Evolutionary conservation across 2,329 filamentous ascomycete genomes (phyloP).

Genomic region (Ilyonectria robusta): DNA sequence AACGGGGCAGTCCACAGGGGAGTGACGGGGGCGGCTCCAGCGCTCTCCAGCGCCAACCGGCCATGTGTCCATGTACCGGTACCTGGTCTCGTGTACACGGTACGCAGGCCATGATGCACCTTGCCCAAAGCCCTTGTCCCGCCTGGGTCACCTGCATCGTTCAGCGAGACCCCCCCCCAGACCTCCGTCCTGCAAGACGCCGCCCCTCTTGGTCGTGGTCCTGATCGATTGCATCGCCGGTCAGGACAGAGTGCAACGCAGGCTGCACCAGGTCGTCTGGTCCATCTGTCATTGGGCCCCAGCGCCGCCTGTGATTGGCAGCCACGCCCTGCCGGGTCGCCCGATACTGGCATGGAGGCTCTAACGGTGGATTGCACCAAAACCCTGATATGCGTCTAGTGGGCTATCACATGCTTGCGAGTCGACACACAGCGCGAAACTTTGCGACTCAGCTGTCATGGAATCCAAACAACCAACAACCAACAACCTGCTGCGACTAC

Average conservation of each 20-base stretch:
- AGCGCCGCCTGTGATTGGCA: conserved; percentile 11
- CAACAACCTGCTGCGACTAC: neutral
- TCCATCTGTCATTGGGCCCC: conserved; percentile 14
- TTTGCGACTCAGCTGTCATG: conserved; percentile 24
- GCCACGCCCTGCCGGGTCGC: conserved; percentile 26
- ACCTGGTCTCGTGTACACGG: conserved; percentile 28
- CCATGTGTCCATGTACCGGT: conserved; percentile 41
- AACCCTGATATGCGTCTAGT: conserved; percentile 42
- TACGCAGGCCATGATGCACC: conserved; percentile 23
- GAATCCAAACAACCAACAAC: neutral
- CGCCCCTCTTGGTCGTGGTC: conserved; percentile 19
- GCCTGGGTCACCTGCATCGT: conserved; percentile 46
- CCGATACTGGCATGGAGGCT: conserved; percentile 42
- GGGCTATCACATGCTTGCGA: conserved; percentile 47
- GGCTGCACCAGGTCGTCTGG: neutral
- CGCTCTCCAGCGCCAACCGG: conserved; percentile 3
- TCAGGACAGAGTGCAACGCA: conserved; percentile 23
- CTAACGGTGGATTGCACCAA: conserved; percentile 35
- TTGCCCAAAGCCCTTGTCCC: conserved; percentile 35
- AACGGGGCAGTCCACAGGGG: neutral
- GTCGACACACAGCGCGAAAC: conserved; percentile 17
- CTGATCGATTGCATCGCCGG: conserved; percentile 28
- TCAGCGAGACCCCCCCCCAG: conserved; percentile 18
- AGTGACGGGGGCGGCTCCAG: conserved; percentile 13
- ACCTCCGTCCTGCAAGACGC: neutral